Conservation (phyloP, 306 rosid species). For the Trifolium repens region DNA sequence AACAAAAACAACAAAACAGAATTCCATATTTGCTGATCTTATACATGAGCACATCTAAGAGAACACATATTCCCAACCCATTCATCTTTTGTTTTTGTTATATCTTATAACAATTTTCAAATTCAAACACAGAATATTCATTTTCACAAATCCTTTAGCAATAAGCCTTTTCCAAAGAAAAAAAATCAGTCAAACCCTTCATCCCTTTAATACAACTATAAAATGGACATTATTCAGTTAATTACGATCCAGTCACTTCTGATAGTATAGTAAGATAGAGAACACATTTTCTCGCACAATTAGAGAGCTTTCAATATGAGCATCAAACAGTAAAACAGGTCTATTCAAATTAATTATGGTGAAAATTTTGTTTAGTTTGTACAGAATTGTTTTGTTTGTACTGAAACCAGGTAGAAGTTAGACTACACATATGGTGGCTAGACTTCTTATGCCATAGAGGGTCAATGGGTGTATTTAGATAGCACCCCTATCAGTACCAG, state of each 20-base stretch:
- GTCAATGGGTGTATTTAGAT: conserved; percentile 31
- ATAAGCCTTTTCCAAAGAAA: neutral
- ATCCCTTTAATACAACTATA: neutral
- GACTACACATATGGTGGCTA: conserved; percentile 43
- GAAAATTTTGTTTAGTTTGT: conserved; percentile 20
- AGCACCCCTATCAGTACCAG: conserved; percentile 29
- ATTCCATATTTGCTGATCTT: too few species aligned
- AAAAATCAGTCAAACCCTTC: neutral
- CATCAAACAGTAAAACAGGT: conserved; percentile 1
- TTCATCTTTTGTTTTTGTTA: too few species aligned
- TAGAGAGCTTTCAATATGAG: neutral
- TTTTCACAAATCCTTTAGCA: neutral
- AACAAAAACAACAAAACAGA: too few species aligned
- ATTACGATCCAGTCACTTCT: too few species aligned
- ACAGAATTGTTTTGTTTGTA: conserved; percentile 8
- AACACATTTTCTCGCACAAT: too few species aligned
- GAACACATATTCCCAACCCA: too few species aligned
- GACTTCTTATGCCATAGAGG: conserved; percentile 23
- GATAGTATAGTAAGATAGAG: too few species aligned
- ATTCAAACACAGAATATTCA: neutral
- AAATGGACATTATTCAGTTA: neutral
- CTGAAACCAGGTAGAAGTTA: conserved; percentile 37
- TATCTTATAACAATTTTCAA: neutral
- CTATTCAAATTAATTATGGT: neutral
- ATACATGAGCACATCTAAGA: too few species aligned